These are phyloP conservation scores for Cytauxzoon felis DNA, from an alignment of 169 alveolate species.

Conservation along the genomic window DNA sequence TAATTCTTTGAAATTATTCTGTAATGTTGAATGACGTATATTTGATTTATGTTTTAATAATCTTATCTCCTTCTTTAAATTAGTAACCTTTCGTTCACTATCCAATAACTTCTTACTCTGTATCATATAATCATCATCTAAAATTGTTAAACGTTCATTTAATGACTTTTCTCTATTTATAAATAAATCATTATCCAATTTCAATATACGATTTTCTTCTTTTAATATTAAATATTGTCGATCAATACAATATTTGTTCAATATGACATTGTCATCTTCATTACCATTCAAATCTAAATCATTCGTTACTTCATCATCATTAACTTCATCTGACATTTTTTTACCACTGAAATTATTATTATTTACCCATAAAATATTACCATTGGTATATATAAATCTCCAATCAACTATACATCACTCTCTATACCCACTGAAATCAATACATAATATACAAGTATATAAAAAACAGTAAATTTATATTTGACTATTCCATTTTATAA, in stretches of 20 bases:
- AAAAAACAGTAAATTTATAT: no score
- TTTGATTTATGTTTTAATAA: slow-evolving; percentile 2
- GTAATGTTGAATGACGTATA: slow-evolving; percentile 30
- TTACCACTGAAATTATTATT: background rate
- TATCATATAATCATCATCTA: slow-evolving; percentile 9
- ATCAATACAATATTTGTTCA: no score
- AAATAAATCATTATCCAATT: slow-evolving; percentile 4
- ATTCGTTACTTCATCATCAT: background rate
- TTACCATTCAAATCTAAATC: no score
- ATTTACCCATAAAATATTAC: slow-evolving; percentile 3
- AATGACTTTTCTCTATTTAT: slow-evolving; percentile 24
- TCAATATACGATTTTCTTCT: slow-evolving; percentile 14
- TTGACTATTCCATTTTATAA: no score
- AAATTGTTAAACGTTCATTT: slow-evolving; percentile 2
- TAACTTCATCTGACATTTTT: background rate
- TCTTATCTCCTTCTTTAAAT: slow-evolving; percentile 27
- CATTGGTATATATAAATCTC: background rate
- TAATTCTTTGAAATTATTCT: slow-evolving; percentile 25
- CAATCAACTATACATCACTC: background rate
- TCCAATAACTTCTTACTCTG: slow-evolving; percentile 22
- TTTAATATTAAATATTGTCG: no score
- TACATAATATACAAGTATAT: no score
- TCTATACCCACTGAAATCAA: background rate
- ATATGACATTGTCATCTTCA: no score
- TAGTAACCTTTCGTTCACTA: slow-evolving; percentile 1